Conservation (phyloP, 129 eudicot genomes). For the Logfia minima region DNA sequence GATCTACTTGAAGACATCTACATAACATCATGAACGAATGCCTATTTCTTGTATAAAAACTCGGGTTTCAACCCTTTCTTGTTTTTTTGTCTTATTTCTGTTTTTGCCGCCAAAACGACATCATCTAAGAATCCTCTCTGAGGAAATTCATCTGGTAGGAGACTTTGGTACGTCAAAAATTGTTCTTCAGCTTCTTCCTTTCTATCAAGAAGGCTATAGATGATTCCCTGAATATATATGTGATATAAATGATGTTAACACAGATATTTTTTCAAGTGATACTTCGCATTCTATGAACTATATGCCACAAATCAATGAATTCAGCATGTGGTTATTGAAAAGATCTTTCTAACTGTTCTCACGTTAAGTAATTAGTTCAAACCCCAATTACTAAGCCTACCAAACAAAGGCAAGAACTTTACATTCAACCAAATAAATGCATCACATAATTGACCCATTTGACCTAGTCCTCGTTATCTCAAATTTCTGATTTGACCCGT, state of each 20-base stretch:
- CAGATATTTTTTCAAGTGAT: neutral
- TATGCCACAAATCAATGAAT: neutral
- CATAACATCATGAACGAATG: constrained; percentile 5
- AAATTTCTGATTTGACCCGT: no score
- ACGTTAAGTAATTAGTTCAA: neutral
- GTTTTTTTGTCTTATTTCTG: constrained; percentile 56
- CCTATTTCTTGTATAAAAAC: constrained; percentile 39
- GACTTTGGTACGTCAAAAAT: constrained; percentile 66
- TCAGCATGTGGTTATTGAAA: neutral
- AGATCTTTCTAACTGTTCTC: neutral
- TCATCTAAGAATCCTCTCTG: constrained; percentile 87
- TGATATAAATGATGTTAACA: neutral
- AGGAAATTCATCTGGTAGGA: constrained; percentile 91
- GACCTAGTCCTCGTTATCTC: no score
- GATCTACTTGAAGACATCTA: neutral
- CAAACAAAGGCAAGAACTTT: neutral
- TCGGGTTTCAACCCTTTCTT: constrained; percentile 53
- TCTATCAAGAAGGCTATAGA: constrained; percentile 71
- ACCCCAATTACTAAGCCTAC: neutral
- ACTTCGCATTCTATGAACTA: neutral
- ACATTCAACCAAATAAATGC: neutral
- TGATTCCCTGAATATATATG: constrained; percentile 63
- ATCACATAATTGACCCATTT: no score
- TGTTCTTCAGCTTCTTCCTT: constrained; percentile 78
- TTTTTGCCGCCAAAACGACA: constrained; percentile 83